Conservation (phyloP, 1,284 basidiomycete species). For the Ustilago crameri region DNA sequence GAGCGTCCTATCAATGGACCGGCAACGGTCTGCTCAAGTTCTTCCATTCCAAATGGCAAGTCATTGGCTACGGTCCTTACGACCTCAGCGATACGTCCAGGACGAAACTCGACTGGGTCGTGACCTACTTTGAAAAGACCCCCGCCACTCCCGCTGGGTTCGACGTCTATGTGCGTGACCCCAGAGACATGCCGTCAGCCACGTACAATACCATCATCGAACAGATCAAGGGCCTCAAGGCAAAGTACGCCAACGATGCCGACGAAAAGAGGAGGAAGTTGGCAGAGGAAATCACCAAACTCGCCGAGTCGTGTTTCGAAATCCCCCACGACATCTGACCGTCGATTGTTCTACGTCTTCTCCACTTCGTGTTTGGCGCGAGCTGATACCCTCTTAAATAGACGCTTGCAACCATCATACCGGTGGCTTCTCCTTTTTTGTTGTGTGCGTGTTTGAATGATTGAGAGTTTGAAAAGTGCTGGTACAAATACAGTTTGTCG, state of each 20-base stretch:
- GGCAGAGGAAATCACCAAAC: slow-evolving; percentile 34
- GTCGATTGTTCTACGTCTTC: background rate
- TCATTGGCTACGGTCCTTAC: slow-evolving; percentile 50
- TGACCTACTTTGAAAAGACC: slow-evolving; percentile 53
- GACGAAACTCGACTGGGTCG: slow-evolving; percentile 42
- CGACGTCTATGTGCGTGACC: slow-evolving; percentile 45
- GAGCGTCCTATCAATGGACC: slow-evolving; percentile 49
- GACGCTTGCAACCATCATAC: slow-evolving; percentile 1
- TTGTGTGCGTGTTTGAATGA: slow-evolving; percentile 1
- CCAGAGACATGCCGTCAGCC: slow-evolving; percentile 27
- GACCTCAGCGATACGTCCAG: slow-evolving; percentile 33
- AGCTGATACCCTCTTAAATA: slow-evolving; percentile 9
- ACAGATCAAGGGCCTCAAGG: slow-evolving; percentile 26
- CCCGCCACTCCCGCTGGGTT: slow-evolving; percentile 41
- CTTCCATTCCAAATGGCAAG: slow-evolving; percentile 52
- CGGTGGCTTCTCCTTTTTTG: background rate
- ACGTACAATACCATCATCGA: slow-evolving; percentile 30
- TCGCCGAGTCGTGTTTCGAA: slow-evolving; percentile 30
- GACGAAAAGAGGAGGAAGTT: slow-evolving; percentile 25
- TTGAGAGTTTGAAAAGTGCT: background rate
- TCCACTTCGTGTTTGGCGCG: background rate
- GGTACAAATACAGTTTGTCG: slow-evolving; percentile 8
- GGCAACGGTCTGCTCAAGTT: slow-evolving; percentile 42
- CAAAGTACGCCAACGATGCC: slow-evolving; percentile 21
- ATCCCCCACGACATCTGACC: slow-evolving; percentile 36